Evolutionary conservation across 2,329 filamentous ascomycete species (phyloP), one percentile per base, ranked within the genome.

Genomic region (Paracoccidioides brasiliensis): DNA sequence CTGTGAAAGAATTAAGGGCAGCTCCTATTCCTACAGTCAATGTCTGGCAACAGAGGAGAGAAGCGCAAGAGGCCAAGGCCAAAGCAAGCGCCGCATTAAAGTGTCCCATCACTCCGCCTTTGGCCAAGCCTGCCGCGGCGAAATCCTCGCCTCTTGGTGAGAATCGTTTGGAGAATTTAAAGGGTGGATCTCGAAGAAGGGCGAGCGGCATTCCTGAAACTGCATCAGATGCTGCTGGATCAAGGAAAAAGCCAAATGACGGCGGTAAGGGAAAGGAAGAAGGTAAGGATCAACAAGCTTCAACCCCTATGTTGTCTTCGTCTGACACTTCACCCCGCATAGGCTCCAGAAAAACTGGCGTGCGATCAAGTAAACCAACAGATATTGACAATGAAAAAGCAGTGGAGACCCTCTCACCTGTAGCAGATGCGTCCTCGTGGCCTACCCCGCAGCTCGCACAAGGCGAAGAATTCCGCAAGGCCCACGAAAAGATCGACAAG

Each of bases 11-110:
- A 63, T 76, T 95, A 44, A 84, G 85, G 49, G 88, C 93, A 58
- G 91, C 91, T 15, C 86, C 89, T 35, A 78, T 87, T 45, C 93
- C 93, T 0, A 70, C 82, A 1, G 86, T 96, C 56, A 98, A 98
- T 69, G 76, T 90, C 59, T 98, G 93, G 91, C 80, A 84, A 59
- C 82, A 90, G 71, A 81, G 90, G 55, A 84, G 80, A 63, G 84
- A 89, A 64, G 83, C 82, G 62, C 74, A 78, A 58, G 71, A 77
- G n/a, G 72, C 76, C 42, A 78, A 77, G 66, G 63, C 66, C 52
- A 79, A 77, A 64, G 68, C 70, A 6, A 64, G 58, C 51, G 63
- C 62, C 43, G 57, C 63, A 6, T 58, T 66, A 15, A 69, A 68
- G 57, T 56, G 22, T 22, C 22, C 58, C 35, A 58, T 58, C n/a